These are phyloP conservation scores for Diplodia sapinea DNA, from an alignment of 2,329 filamentous ascomycete genomes.

Conservation along the genomic window DNA sequence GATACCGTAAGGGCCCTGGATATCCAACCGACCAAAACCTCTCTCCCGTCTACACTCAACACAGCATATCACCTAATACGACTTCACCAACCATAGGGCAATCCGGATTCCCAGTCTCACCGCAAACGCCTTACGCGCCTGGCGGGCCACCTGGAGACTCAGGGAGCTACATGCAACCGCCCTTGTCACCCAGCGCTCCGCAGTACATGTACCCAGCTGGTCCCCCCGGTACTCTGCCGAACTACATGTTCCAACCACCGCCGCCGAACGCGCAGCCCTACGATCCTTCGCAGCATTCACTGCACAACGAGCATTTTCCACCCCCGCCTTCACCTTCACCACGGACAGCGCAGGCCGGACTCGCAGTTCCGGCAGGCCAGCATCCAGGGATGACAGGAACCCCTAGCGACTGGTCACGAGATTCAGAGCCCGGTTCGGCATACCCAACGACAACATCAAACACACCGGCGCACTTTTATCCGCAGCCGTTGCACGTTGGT, in stretches of 20 bases:
- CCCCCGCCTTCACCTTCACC: slow-evolving; percentile 32
- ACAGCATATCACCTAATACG: slow-evolving; percentile 31
- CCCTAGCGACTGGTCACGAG: slow-evolving; percentile 34
- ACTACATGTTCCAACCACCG: slow-evolving; percentile 34
- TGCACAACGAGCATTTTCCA: slow-evolving; percentile 34
- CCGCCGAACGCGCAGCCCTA: slow-evolving; percentile 36
- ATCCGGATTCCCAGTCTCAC: slow-evolving; percentile 19
- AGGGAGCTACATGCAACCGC: slow-evolving; percentile 23
- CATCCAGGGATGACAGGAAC: slow-evolving; percentile 32
- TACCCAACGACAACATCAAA: slow-evolving; percentile 35
- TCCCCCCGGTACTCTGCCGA: slow-evolving; percentile 32
- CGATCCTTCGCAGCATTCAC: slow-evolving; percentile 36
- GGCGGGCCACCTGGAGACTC: slow-evolving; percentile 11
- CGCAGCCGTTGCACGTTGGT: slow-evolving; percentile 37
- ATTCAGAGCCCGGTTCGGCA: slow-evolving; percentile 20
- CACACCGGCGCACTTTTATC: slow-evolving; percentile 47
- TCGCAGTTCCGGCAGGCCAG: slow-evolving; percentile 26
- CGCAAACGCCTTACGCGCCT: slow-evolving; percentile 24
- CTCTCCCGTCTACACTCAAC: slow-evolving; percentile 16
- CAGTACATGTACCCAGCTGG: slow-evolving; percentile 32
- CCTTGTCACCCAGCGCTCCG: slow-evolving; percentile 17
- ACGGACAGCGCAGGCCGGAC: slow-evolving; percentile 27
- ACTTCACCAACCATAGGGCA: slow-evolving; percentile 13
- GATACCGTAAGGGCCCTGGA: slow-evolving; percentile 9
- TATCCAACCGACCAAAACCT: neutral